Evolutionary conservation across 768 basidiomycete genomes (phyloP).

Genomic region (Aureoboletus auriporus): DNA sequence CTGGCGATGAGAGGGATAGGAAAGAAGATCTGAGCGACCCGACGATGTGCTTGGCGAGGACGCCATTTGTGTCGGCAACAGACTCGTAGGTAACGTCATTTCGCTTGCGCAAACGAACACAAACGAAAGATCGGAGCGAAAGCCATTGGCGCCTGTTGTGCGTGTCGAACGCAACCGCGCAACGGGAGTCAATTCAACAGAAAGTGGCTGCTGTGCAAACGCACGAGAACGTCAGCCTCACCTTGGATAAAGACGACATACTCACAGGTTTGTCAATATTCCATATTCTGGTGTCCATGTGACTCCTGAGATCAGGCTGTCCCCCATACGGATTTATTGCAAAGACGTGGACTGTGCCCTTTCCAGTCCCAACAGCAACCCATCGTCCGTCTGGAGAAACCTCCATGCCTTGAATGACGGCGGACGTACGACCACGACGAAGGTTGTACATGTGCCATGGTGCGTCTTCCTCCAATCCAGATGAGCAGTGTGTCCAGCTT

Average conservation of each 20-base stretch:
- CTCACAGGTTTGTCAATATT: slow-evolving; percentile 50
- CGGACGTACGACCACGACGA: slow-evolving; percentile 66
- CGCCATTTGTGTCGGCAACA: slow-evolving; percentile 31
- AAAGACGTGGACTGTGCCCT: slow-evolving; percentile 68
- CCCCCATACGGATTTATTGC: slow-evolving; percentile 77
- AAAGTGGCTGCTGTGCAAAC: slow-evolving; percentile 42
- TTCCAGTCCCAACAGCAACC: slow-evolving; percentile 63
- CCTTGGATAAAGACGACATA: background rate
- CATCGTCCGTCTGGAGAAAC: slow-evolving; percentile 53
- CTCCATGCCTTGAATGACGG: slow-evolving; percentile 51
- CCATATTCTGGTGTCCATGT: slow-evolving; percentile 53
- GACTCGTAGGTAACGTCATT: slow-evolving; percentile 33
- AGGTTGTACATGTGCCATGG: slow-evolving; percentile 66
- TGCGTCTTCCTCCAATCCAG: slow-evolving; percentile 13
- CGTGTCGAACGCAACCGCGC: slow-evolving; percentile 45
- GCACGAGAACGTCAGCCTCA: background rate
- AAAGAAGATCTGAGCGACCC: slow-evolving; percentile 26
- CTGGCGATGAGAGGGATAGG: slow-evolving; percentile 30
- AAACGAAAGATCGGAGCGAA: slow-evolving; percentile 47
- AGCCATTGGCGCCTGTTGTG: slow-evolving; percentile 25
- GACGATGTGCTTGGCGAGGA: slow-evolving; percentile 26
- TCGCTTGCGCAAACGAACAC: slow-evolving; percentile 43
- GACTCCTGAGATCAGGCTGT: slow-evolving; percentile 55
- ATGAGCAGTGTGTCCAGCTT: slow-evolving; percentile 1
- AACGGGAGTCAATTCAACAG: slow-evolving; percentile 53